Conservation (phyloP, 2,329 filamentous ascomycete species). For the Calonectria pteridis region DNA sequence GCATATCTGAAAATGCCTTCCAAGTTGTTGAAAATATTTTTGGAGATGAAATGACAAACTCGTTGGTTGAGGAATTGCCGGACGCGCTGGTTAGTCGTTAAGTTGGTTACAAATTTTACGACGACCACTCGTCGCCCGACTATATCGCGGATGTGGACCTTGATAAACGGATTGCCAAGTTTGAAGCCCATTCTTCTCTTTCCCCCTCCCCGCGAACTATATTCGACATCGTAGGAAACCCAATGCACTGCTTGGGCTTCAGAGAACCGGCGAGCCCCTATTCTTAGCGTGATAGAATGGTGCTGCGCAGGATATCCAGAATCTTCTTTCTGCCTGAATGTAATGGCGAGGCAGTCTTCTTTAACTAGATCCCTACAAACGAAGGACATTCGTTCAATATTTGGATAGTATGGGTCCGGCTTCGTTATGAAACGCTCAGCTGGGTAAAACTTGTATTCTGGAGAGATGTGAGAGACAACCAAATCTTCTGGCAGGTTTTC, state of each 20-base stretch:
- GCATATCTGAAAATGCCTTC: neutral
- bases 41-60: neutral
- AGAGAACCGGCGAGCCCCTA: neutral
- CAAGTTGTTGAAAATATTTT: neutral
- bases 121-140: neutral
- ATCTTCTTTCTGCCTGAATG: neutral
- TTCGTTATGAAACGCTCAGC: neutral
- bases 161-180: neutral
- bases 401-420: neutral
- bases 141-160: neutral
- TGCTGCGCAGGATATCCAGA: neutral
- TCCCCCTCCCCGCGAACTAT: neutral
- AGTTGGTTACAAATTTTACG: neutral
- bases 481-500: neutral
- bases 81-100: neutral
- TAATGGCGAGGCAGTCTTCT: neutral
- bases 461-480: neutral
- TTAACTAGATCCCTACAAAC: neutral
- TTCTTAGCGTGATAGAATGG: neutral
- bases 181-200: neutral
- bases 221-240: neutral
- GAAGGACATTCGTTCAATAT: too few species aligned
- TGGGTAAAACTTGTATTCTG: neutral
- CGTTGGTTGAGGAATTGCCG: neutral
- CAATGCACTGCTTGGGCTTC: neutral